Base-by-base conservation (phyloP, 768 basidiomycete genomes). In the Leccinum fibrillosum region DNA sequence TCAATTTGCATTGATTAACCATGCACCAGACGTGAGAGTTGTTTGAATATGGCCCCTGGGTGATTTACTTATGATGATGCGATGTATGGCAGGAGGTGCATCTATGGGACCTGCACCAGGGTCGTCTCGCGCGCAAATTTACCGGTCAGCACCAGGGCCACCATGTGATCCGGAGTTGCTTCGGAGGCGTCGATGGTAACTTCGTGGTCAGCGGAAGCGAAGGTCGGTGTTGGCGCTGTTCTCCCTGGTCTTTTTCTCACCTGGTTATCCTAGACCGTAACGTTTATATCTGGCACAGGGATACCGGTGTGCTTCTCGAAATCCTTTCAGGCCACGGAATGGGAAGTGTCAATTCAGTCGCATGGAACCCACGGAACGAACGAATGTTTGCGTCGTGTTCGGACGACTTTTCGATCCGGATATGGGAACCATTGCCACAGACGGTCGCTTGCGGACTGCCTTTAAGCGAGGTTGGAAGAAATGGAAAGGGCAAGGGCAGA, bases 301-400 rank as follows among this genome's bases (percentile, higher is more conserved):
- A 92, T 65, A 88, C 89, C 10, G 90, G 89, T 2, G 77, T 80
- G 3, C 79, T 95, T 47, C 79, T 98, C n/a, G 93, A 97, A 71
- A 81, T 86, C n/a, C 81, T 99, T 3, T 72, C 82, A 3, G 97
- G 97, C 0, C 96, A 98, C 66, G 86, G 85, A n/a, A 77, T 77
- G 57, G 94, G 94, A 42, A 90, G 89, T 61, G 95, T 99, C 60
- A 99, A 98, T 71, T 88, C 90, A 13, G 95, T 98, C 15, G 89
- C 94, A 35, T 99, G 97, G 97, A 95, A 97, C 73, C 94, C 93
- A 19, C 79, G 80, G 52, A 89, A 93, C 68, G 82, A 86, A 63
- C 85, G 87, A 57, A 90, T 98, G 87, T 98, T 98, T 75, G 97
- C 97, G 32, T 94, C 92, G 45, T 97, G 94, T 72, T 93, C 93